Percentiles rank a stretch among this genome's conserved stretches.
phyloP scores from a whole-genome alignment of 805 yeast genomes.

The Candida arabinofermentans region DNA sequence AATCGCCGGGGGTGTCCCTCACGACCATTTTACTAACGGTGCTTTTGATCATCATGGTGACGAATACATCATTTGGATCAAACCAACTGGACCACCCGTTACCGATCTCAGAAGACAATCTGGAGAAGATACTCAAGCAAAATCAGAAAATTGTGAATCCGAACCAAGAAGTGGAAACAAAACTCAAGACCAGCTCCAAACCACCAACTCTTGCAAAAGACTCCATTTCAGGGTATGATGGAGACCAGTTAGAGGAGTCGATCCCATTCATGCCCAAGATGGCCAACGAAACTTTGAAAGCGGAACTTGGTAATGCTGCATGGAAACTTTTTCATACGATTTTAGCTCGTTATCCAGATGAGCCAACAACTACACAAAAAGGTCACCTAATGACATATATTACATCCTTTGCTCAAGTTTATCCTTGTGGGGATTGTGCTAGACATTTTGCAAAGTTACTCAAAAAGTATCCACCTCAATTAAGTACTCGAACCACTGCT shows the following conservation, averaged over 20 bases:
- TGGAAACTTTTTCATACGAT: conserved; percentile 94
- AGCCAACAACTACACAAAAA: conserved; percentile 62
- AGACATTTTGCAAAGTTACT: conserved; percentile 76
- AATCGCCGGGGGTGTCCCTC: conserved; percentile 15
- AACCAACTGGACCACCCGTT: conserved; percentile 19
- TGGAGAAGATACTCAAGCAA: too few relatives aligned
- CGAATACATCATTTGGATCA: conserved; percentile 17
- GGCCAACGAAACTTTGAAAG: conserved; percentile 66
- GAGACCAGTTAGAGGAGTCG: conserved; percentile 5
- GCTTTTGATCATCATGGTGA: conserved; percentile 14
- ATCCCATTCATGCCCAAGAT: conserved; percentile 82
- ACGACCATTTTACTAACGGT: conserved; percentile 16
- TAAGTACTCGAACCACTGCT: conserved; percentile 69
- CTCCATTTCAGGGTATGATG: conserved; percentile 2
- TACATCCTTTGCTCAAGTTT: conserved; percentile 78
- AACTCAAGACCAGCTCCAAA: neutral
- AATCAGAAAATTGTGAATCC: too few relatives aligned
- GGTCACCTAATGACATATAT: conserved; percentile 61
- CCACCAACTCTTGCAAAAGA: neutral
- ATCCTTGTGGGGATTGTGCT: conserved; percentile 98
- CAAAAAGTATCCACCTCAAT: conserved; percentile 78
- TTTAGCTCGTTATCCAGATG: conserved; percentile 86
- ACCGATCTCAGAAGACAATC: conserved; percentile 12
- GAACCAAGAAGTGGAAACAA: neutral
- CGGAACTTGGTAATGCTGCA: conserved; percentile 84